A percentile compares a stretch with the other conserved stretches of the same genome.
phyloP scores from a whole-genome alignment of 176 grass and related monocot species.

The Hyparrhenia diplandra region DNA sequence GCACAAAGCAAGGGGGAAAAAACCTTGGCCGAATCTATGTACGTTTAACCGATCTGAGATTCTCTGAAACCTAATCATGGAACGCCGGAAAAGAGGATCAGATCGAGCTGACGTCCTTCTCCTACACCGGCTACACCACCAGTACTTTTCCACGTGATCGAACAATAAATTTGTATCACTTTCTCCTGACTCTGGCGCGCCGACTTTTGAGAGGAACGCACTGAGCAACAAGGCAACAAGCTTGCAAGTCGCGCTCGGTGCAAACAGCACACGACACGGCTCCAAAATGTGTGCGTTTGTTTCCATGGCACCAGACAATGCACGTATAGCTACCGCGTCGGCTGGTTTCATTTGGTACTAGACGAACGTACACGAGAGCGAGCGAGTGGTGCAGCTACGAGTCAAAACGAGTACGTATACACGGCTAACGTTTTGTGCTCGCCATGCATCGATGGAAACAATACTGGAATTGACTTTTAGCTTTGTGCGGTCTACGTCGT shows the following conservation, averaged over 20 bases:
- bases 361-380: background rate
- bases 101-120: background rate
- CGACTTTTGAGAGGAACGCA: background rate
- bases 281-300: conserved; percentile 10
- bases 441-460: background rate
- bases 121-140: background rate
- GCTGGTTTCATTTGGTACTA: background rate
- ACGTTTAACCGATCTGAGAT: background rate
- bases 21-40: background rate
- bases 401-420: background rate
- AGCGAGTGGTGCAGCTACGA: background rate
- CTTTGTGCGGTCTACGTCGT: background rate
- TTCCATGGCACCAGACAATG: conserved; percentile 24
- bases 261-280: background rate
- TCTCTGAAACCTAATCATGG: background rate
- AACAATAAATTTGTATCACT: background rate
- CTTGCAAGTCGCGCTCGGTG: background rate
- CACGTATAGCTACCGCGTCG: background rate
- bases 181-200: background rate
- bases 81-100: background rate
- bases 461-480: background rate
- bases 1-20: too few relatives aligned
- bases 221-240: background rate
- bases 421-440: background rate
- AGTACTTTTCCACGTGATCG: background rate